Evolutionary conservation across 2,329 filamentous ascomycete genomes (phyloP), one percentile per base, ranked within the genome.

Genomic region (Aspergillus eucalypticola): DNA sequence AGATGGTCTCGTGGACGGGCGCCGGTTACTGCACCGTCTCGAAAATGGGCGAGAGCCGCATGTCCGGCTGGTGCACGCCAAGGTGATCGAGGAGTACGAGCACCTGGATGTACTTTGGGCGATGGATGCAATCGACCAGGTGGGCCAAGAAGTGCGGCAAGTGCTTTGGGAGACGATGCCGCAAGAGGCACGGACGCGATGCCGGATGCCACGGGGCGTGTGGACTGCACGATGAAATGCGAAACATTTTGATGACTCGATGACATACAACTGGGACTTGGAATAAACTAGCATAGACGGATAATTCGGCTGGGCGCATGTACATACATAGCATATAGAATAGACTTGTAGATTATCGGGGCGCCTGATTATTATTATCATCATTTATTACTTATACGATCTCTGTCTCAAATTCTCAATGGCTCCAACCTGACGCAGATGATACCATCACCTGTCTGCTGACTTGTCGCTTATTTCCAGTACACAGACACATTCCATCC

Each of bases 21-120:
- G 83, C 17, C 86, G 88, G 56, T 81, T 97, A 8, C 79, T 97
- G 2, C 82, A 85, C 19, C 84, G 94, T 1, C 90, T 97, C 64
- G 84, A 90, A 68, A 84, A 84, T 44, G 90, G 90, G 0, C 82
- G 90, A 25, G 94, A 98, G 75, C 94, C 94, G 1, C 82, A 91
- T 70, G 91, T 96, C 8, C 81, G 84, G 41, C 79, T 97, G 5
- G 90, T 96, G 4, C 90, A 96, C 76, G 84, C 85, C 64, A 96
- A 91, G 72, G 81, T 96, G 21, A 90, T 97, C 46, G 87, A 91
- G 2, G 91, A 89, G 50, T 96, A 96, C 73, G 94, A 97, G 78
- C 94, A 98, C 76, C 83, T 98, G 4, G 94, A 97, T 76, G 91
- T 97, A 1, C 87, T 98, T 39, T 97, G 94, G 94, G 92, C 93